Evolutionary conservation across 176 grass and related monocot species (phyloP).

Genomic region (Canna indica): DNA sequence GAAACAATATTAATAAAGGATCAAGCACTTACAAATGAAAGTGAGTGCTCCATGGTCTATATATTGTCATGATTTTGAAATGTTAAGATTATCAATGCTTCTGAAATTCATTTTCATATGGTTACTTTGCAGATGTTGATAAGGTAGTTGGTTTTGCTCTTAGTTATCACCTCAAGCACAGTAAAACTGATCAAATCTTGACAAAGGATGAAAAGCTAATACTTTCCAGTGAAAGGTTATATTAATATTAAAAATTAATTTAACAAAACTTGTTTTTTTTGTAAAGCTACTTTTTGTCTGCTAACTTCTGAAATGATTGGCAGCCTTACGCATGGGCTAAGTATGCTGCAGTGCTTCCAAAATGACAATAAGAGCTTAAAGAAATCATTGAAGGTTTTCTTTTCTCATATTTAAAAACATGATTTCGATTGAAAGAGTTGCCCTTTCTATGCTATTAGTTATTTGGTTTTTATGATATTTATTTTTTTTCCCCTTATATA

Average conservation of each 20-base stretch:
- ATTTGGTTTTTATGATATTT: neutral
- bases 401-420: conserved; percentile 11
- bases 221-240: conserved; percentile 58
- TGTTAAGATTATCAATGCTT: neutral
- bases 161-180: conserved; percentile 81
- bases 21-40: conserved; percentile 84
- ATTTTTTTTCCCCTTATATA: neutral
- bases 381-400: conserved; percentile 88
- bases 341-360: conserved; percentile 86
- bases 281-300: neutral
- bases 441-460: neutral
- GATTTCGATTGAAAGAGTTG: neutral
- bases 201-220: conserved; percentile 74
- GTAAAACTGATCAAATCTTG: conserved; percentile 37
- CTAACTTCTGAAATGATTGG: conserved; percentile 16
- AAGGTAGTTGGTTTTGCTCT: conserved; percentile 92
- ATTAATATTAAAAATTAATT: neutral
- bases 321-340: conserved; percentile 85
- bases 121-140: conserved; percentile 57
- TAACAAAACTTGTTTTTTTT: neutral
- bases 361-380: conserved; percentile 92
- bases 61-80: neutral
- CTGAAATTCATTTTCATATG: neutral
- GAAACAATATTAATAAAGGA: conserved; percentile 91
- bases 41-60: conserved; percentile 55